These are phyloP conservation scores for Dryas drummondii DNA, from an alignment of 306 rosid species.

Conservation along the genomic window DNA sequence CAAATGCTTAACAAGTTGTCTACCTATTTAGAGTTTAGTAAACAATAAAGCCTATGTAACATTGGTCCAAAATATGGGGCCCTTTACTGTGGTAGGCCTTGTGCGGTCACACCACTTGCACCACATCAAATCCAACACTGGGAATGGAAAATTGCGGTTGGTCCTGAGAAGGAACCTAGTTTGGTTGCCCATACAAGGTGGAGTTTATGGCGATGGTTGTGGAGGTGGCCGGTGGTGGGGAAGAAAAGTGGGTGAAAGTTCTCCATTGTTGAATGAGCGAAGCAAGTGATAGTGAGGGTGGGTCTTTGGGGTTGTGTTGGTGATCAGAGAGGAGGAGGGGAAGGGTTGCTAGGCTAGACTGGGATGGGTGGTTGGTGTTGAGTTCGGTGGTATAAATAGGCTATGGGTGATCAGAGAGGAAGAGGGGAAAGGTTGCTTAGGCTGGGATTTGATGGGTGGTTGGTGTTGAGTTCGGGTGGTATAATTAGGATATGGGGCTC, in stretches of 20 bases:
- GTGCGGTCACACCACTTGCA: no score
- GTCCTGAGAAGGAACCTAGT: background rate
- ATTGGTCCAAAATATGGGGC: no score
- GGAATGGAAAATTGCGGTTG: background rate
- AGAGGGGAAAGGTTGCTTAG: no score
- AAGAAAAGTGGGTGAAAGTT: background rate
- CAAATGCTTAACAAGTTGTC: no score
- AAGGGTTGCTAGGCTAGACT: no score
- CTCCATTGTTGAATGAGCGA: conserved; percentile 28
- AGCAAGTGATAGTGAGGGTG: background rate
- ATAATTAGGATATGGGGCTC: background rate
- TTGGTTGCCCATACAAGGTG: background rate
- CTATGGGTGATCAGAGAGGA: background rate
- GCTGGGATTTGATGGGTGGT: no score
- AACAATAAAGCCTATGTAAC: no score
- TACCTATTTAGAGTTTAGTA: no score
- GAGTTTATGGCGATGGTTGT: background rate
- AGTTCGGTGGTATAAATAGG: conserved; percentile 6
- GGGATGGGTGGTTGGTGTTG: background rate
- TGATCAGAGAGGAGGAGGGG: background rate
- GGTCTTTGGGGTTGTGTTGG: background rate
- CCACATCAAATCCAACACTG: no score
- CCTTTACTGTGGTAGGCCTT: no score
- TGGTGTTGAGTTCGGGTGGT: background rate
- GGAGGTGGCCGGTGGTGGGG: background rate